phyloP scores from a whole-genome alignment of 495 filamentous ascomycete genomes.

The Hypoxylon fragiforme region DNA sequence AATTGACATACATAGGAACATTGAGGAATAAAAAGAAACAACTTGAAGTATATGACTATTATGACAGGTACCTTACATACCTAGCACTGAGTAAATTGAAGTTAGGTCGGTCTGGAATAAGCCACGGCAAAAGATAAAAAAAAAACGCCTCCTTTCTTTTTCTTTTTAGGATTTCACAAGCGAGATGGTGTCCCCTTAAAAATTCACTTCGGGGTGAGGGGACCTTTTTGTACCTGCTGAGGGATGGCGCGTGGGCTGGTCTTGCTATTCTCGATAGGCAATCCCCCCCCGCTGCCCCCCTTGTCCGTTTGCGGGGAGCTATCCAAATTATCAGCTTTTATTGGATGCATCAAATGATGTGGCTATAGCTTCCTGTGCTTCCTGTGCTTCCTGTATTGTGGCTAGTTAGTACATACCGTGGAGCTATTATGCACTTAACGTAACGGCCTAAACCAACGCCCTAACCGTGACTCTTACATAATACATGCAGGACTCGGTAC shows the following conservation, averaged over 20 bases:
- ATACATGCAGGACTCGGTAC: neutral
- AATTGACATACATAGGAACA: no score
- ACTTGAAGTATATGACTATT: no score
- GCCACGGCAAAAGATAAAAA: constrained; percentile 17
- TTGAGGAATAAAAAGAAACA: no score
- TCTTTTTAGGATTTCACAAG: constrained; percentile 17
- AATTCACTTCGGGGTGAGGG: constrained; percentile 31
- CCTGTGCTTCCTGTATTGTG: constrained; percentile 2
- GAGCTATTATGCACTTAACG: neutral
- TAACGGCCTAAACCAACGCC: no score
- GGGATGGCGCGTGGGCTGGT: constrained; percentile 19
- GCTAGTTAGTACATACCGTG: constrained; percentile 1
- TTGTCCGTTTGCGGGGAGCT: constrained; percentile 35
- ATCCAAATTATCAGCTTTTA: neutral
- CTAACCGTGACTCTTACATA: neutral
- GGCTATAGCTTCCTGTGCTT: constrained; percentile 12
- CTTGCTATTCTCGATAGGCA: constrained; percentile 17
- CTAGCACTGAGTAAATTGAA: neutral
- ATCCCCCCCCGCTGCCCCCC: constrained; percentile 24
- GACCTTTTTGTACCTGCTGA: constrained; percentile 36
- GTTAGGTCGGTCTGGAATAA: constrained; percentile 1
- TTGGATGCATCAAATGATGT: constrained; percentile 14
- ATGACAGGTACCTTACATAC: neutral
- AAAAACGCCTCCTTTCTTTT: neutral
- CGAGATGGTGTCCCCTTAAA: constrained; percentile 25